Percentiles rank a stretch among this genome's conserved stretches.
Conservation (phyloP, 1,284 basidiomycete genomes). For the Ganoderma lingzhi region DNA sequence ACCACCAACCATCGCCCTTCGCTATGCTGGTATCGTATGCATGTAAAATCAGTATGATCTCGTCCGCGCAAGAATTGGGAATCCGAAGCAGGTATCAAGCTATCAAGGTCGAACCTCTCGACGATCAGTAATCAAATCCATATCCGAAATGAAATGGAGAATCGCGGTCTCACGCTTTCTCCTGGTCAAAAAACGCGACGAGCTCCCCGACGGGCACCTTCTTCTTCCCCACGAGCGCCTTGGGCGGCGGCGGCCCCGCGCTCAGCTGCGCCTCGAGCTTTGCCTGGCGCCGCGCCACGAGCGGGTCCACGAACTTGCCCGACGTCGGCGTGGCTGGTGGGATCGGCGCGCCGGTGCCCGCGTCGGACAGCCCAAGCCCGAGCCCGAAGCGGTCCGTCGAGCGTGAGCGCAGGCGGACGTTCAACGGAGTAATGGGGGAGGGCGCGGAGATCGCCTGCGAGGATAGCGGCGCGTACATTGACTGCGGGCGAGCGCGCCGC, state of each 20-base stretch:
- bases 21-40: not conserved
- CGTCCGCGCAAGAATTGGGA: constrained; percentile 1
- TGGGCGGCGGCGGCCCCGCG: constrained; percentile 45
- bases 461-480: constrained; percentile 39
- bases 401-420: constrained; percentile 57
- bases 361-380: constrained; percentile 39
- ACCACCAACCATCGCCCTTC: not conserved
- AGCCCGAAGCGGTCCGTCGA: constrained; percentile 58
- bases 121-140: constrained; percentile 4
- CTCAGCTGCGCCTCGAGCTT: constrained; percentile 50
- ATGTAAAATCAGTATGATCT: not conserved
- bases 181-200: constrained; percentile 84
- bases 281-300: constrained; percentile 71
- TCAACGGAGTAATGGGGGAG: constrained; percentile 46
- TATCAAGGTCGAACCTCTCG: not conserved
- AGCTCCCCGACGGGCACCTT: constrained; percentile 79
- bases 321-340: constrained; percentile 37
- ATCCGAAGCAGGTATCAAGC: constrained; percentile 6
- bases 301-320: constrained; percentile 74
- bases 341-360: constrained; percentile 30
- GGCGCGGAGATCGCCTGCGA: constrained; percentile 42
- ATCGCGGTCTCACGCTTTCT: constrained; percentile 46
- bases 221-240: constrained; percentile 50
- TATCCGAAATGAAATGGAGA: not conserved
- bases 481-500: constrained; percentile 39